Conservation (phyloP, 495 filamentous ascomycete species). For the Trichoderma reesei region DNA sequence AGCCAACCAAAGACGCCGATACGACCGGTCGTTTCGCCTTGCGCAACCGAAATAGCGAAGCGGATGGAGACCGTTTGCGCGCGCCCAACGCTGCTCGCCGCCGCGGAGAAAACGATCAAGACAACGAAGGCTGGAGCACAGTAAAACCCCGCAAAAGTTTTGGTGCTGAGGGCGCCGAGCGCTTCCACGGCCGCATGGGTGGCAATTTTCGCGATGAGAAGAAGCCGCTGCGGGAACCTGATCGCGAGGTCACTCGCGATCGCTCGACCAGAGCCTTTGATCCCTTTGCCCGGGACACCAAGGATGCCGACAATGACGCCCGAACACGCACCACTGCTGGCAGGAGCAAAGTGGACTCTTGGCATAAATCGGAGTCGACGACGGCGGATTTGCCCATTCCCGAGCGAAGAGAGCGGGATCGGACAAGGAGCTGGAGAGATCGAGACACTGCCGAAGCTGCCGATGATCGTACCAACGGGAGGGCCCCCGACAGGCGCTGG, state of each 20-base stretch:
- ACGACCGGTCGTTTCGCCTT: conserved; percentile 56
- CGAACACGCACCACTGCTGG: conserved; percentile 43
- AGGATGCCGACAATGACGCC: conserved; percentile 43
- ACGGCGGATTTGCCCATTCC: conserved; percentile 26
- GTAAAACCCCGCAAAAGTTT: conserved; percentile 58
- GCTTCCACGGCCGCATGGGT: conserved; percentile 50
- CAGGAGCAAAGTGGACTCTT: conserved; percentile 35
- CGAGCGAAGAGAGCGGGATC: conserved; percentile 45
- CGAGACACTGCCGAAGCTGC: conserved; percentile 43
- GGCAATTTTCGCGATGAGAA: conserved; percentile 30
- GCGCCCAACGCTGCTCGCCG: conserved; percentile 38
- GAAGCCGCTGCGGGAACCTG: conserved; percentile 34
- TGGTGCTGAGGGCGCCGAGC: conserved; percentile 51
- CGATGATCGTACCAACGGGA: conserved; percentile 32
- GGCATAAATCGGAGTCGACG: conserved; percentile 26
- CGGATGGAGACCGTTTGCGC: conserved; percentile 45
- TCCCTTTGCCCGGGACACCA: conserved; percentile 39
- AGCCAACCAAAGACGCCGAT: conserved; percentile 40
- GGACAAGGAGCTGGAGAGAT: conserved; percentile 57
- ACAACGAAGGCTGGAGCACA: conserved; percentile 49
- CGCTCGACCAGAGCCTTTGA: conserved; percentile 44
- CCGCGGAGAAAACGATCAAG: conserved; percentile 38
- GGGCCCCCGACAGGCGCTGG: conserved; percentile 38
- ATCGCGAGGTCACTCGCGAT: conserved; percentile 43
- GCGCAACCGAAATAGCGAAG: conserved; percentile 55